Base-by-base conservation (phyloP, 2,329 filamentous ascomycete genomes). In the Dothideomycetes sp. region DNA sequence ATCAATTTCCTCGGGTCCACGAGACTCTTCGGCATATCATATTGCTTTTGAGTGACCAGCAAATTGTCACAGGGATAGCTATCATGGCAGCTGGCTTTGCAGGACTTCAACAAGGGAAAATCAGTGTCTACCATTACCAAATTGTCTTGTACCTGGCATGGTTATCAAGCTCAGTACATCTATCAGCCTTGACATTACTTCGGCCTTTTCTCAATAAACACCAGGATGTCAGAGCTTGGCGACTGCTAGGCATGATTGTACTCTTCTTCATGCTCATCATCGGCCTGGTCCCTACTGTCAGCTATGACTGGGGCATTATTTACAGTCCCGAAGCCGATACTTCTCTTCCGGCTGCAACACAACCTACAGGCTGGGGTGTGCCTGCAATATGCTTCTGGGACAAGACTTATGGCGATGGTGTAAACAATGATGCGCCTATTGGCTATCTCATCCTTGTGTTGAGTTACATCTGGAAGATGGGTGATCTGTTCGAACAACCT, bases 101-200 rank as follows among this genome's bases (percentile, higher is more conserved):
- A 11, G 47, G 44, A 11, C 25, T 47, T 1, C 12, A 11, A 2
- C 33, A 44, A n/a, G 48, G 45, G n/a, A 32, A 30, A 4, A 55
- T 57, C 8, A 43, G 36, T 3, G 48, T 51, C 3, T 57, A 57
- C 40, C 41, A 49, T 11, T 58, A 53, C 43, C 43, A 49, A 12
- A 47, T 56, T 4, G 45, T 54, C 4, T 33, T 45, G 11, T 54
- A 57, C 32, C 42, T 59, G 4, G 55, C 51, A 3, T 58, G 55
- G 51, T 48, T 58, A 18, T 50, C 52, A 5, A 48, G 49, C 18
- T 52, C 45, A 11, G 48, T 49, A 1, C 53, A 59, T 33, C 33
- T 57, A 4, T 44, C 49, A 3, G 45, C 53, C 2, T 30, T 58
- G 1, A 33, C 27, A 0, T 27, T 53, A 8, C 45, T 57, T 6